A percentile compares a stretch with the other conserved stretches of the same genome.
phyloP scores from a whole-genome alignment of 202 grass and related monocot genomes.

The Carex arenaria region DNA sequence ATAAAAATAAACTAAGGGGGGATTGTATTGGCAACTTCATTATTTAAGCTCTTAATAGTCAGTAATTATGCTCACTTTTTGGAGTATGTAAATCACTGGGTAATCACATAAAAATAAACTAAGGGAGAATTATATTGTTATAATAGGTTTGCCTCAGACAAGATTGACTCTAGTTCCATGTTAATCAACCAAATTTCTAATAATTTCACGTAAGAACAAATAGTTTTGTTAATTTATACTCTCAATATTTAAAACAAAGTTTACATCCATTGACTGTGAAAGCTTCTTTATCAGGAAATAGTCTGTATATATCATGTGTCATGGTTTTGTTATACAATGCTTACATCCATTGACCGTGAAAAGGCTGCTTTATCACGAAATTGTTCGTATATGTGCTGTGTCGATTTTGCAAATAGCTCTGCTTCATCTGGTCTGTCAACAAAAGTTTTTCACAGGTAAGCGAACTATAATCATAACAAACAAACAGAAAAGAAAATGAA shows the following conservation, averaged over 20 bases:
- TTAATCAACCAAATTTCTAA: neutral
- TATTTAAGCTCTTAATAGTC: neutral
- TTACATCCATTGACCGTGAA: constrained; percentile 90
- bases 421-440: constrained; percentile 64
- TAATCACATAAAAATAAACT: neutral
- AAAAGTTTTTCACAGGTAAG: neutral
- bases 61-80: neutral
- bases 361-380: constrained; percentile 96
- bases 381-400: constrained; percentile 67
- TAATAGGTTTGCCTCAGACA: neutral
- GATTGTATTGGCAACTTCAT: neutral
- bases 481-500: neutral
- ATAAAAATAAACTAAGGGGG: neutral
- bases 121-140: neutral
- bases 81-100: neutral
- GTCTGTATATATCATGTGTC: constrained; percentile 54
- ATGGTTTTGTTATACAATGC: constrained; percentile 7
- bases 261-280: constrained; percentile 74
- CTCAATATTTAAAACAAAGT: neutral
- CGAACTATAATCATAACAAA: neutral
- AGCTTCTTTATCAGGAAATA: constrained; percentile 81
- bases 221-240: neutral
- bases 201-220: neutral
- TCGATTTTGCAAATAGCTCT: constrained; percentile 72
- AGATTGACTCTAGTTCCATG: neutral